A percentile compares a stretch with the other conserved stretches of the same genome.
Evolutionary conservation across 306 rosid species (phyloP).

Genomic region (Quercus mongolica): DNA sequence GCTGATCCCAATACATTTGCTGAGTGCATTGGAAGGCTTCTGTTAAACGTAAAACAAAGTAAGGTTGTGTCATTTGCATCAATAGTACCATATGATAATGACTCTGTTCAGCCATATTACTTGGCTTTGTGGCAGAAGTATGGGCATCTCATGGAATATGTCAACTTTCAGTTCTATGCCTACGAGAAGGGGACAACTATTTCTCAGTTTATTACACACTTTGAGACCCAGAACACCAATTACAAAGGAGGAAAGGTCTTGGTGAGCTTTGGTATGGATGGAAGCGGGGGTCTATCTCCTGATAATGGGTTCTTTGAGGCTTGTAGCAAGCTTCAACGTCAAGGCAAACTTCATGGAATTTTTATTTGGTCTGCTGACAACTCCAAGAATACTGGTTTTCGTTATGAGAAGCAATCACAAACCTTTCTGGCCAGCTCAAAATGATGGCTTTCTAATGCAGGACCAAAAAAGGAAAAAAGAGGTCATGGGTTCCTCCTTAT

Average conservation of each 20-base stretch:
- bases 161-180: constrained; percentile 32
- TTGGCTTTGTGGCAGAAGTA: constrained; percentile 28
- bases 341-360: constrained; percentile 20
- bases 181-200: constrained; percentile 12
- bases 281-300: constrained; percentile 22
- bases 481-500: too few species aligned
- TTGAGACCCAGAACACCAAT: constrained; percentile 16
- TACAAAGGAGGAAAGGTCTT: constrained; percentile 20
- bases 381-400: constrained; percentile 6
- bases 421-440: constrained; percentile 5
- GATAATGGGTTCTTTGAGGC: constrained; percentile 26
- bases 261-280: constrained; percentile 26
- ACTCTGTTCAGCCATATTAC: constrained; percentile 18
- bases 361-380: constrained; percentile 27
- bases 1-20: constrained; percentile 27
- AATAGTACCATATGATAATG: constrained; percentile 27
- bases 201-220: constrained; percentile 1
- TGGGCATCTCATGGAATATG: constrained; percentile 17
- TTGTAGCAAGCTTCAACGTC: constrained; percentile 10
- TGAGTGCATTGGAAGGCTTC: constrained; percentile 24
- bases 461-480: too few species aligned
- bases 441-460: background rate
- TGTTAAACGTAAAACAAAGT: constrained; percentile 13
- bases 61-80: constrained; percentile 23
- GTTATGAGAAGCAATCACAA: constrained; percentile 25